phyloP scores from a whole-genome alignment of 331 rosid genomes.

The Pyracantha coccinea region DNA sequence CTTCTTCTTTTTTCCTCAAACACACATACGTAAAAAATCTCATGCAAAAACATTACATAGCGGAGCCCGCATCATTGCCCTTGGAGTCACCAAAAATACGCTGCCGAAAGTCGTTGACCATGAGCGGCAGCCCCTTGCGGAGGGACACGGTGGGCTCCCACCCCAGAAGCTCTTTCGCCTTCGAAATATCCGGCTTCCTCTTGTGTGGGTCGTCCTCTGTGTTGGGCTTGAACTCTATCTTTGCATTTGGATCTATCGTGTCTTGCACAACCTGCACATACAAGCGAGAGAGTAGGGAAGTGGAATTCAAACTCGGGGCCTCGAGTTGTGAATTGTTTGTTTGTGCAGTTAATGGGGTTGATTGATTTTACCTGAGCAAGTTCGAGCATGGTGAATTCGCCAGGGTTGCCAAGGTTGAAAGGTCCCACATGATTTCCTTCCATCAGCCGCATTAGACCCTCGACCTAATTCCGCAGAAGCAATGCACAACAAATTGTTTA shows the following conservation, averaged over 20 bases:
- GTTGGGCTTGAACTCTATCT: constrained; percentile 81
- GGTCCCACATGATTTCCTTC: constrained; percentile 94
- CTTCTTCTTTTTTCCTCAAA: background rate
- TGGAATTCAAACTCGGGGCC: background rate
- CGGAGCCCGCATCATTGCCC: background rate
- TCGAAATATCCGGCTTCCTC: constrained; percentile 90
- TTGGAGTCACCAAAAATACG: constrained; percentile 58
- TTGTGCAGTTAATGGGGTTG: background rate
- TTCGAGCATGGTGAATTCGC: constrained; percentile 99
- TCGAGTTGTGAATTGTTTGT: background rate
- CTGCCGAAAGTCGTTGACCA: constrained; percentile 73
- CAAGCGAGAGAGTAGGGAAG: background rate
- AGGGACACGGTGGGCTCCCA: constrained; percentile 89
- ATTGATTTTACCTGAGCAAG: constrained; percentile 70
- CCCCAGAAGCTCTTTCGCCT: constrained; percentile 77
- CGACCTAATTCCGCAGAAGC: constrained; percentile 38
- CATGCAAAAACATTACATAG: background rate
- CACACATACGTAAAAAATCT: background rate
- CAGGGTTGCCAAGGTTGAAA: constrained; percentile 94
- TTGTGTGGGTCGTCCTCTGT: constrained; percentile 94
- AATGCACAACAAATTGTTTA: background rate
- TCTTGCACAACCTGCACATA: constrained; percentile 75
- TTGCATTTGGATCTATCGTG: constrained; percentile 76
- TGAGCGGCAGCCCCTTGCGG: constrained; percentile 76
- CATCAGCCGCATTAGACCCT: constrained; percentile 78